Evolutionary conservation across 176 grass and related monocot species (phyloP).

Genomic region (Oryza longistaminata): DNA sequence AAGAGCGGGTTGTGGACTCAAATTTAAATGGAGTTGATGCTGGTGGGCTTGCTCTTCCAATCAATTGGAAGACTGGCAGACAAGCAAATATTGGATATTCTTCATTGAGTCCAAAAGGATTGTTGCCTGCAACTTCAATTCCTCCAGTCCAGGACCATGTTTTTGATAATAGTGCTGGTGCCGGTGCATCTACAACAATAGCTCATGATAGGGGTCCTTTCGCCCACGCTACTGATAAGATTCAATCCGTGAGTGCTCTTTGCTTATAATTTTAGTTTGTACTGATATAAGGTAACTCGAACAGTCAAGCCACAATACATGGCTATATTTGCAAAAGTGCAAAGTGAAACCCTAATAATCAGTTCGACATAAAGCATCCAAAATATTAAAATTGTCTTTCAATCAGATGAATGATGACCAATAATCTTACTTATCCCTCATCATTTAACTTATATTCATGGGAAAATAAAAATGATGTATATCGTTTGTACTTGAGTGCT

Average conservation of each 20-base stretch:
- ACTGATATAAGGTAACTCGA: constrained; percentile 9
- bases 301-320: background rate
- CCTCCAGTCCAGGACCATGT: background rate
- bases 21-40: constrained; percentile 36
- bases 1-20: constrained; percentile 68
- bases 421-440: background rate
- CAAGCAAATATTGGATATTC: constrained; percentile 36
- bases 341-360: background rate
- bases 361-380: background rate
- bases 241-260: constrained; percentile 46
- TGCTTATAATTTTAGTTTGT: constrained; percentile 16
- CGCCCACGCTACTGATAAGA: constrained; percentile 30
- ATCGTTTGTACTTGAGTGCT: background rate
- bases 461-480: background rate
- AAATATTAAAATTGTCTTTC: background rate
- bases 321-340: background rate
- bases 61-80: constrained; percentile 31
- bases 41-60: constrained; percentile 34
- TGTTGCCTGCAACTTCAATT: constrained; percentile 39
- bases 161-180: constrained; percentile 44
- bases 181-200: constrained; percentile 33
- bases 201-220: constrained; percentile 30
- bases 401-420: background rate
- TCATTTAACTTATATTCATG: background rate
- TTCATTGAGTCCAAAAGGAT: constrained; percentile 45